These are phyloP conservation scores for Nitzschia sp. DNA, from an alignment of 108 stramenopile species.

Conservation along the genomic window DNA sequence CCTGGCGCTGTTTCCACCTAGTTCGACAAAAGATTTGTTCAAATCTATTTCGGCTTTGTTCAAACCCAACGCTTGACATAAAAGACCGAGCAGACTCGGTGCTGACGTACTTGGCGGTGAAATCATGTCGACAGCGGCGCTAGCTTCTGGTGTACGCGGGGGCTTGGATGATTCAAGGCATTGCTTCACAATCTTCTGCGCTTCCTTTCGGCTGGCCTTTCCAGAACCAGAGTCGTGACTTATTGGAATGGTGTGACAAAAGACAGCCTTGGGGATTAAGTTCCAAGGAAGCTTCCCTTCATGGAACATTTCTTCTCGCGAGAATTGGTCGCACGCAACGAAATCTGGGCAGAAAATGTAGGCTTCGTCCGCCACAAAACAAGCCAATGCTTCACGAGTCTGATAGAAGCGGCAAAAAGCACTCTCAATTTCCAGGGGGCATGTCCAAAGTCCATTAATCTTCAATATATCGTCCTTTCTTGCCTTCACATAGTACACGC, in stretches of 20 bases:
- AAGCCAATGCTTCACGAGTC: background rate
- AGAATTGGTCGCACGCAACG: conserved; percentile 19
- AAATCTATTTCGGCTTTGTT: conserved; percentile 2
- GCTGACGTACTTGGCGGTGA: background rate
- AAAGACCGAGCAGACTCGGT: conserved; percentile 5
- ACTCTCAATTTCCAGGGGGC: conserved; percentile 36
- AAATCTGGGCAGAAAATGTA: conserved; percentile 25
- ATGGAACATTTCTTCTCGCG: conserved; percentile 29
- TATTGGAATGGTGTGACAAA: background rate
- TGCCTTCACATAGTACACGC: conserved; percentile 41
- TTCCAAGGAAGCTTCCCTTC: conserved; percentile 41
- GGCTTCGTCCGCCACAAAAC: conserved; percentile 18
- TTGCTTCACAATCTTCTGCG: conserved; percentile 17
- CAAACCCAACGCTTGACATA: conserved; percentile 18
- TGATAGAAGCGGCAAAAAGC: conserved; percentile 28
- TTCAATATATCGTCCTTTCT: conserved; percentile 42
- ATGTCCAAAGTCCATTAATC: conserved; percentile 44
- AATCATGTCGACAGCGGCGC: background rate
- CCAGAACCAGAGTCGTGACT: conserved; percentile 22
- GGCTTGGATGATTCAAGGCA: background rate
- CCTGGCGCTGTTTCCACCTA: conserved; percentile 51
- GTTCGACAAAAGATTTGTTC: conserved; percentile 42
- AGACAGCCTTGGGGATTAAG: conserved; percentile 32
- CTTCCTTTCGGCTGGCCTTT: conserved; percentile 31
- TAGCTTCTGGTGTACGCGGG: background rate